phyloP scores from a whole-genome alignment of 179 eudicot genomes.

The Actinidia polygama region DNA sequence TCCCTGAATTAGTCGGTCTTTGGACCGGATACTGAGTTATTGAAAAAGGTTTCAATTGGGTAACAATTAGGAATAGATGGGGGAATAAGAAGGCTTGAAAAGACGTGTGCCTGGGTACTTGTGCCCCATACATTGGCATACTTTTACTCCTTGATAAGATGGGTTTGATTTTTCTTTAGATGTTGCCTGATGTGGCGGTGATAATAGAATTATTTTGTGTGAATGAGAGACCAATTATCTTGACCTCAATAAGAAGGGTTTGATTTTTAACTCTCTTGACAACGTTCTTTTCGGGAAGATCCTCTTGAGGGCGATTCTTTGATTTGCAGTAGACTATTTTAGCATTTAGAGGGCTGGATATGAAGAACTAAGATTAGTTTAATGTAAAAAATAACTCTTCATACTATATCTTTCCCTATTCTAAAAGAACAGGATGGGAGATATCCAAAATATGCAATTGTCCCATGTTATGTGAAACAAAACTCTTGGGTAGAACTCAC shows the following conservation, averaged over 20 bases:
- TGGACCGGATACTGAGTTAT: no score
- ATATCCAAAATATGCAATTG: neutral
- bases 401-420: neutral
- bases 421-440: neutral
- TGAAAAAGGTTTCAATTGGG: no score
- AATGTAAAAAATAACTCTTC: neutral
- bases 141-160: neutral
- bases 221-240: neutral
- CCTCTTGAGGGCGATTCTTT: neutral
- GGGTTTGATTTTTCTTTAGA: neutral
- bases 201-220: neutral
- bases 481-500: no score
- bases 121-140: neutral
- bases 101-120: no score
- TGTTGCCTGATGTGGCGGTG: neutral
- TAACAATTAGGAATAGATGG: neutral
- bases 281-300: no score
- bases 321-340: neutral
- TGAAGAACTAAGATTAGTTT: neutral
- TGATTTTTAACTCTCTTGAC: neutral
- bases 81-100: neutral
- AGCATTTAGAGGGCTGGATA: neutral
- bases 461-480: neutral
- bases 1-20: no score
- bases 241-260: neutral